These are phyloP conservation scores for Pseudophaeomoniella oleicola DNA, from an alignment of 2,329 filamentous ascomycete species.

Conservation along the genomic window DNA sequence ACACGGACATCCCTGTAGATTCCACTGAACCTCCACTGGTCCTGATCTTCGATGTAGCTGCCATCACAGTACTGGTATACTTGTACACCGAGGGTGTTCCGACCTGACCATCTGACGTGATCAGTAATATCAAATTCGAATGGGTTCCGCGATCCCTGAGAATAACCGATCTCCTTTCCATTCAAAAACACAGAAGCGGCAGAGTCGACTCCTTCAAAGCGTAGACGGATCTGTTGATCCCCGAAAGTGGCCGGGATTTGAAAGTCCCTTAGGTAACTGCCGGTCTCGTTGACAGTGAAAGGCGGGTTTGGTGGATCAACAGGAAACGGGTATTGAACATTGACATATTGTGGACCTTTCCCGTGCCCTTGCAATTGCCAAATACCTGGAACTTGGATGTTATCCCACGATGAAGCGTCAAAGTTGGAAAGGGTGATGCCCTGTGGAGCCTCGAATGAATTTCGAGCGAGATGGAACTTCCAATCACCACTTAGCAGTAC, in stretches of 20 bases:
- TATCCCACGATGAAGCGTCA: slow-evolving; percentile 30
- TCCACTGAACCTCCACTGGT: slow-evolving; percentile 53
- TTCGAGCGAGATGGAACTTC: slow-evolving; percentile 28
- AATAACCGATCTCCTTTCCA: slow-evolving; percentile 48
- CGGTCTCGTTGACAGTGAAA: slow-evolving; percentile 46
- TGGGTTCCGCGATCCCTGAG: slow-evolving; percentile 53
- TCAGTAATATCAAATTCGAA: slow-evolving; percentile 54
- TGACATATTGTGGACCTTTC: slow-evolving; percentile 50
- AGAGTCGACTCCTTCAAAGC: slow-evolving; percentile 60
- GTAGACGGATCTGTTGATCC: slow-evolving; percentile 42
- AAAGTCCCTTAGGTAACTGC: slow-evolving; percentile 45
- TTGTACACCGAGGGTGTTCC: slow-evolving; percentile 46
- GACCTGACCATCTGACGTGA: slow-evolving; percentile 26
- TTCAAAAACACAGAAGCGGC: slow-evolving; percentile 59
- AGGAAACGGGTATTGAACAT: slow-evolving; percentile 51
- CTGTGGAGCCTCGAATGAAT: slow-evolving; percentile 4
- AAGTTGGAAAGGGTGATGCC: slow-evolving; percentile 20
- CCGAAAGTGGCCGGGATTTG: slow-evolving; percentile 35
- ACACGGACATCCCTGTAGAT: slow-evolving; percentile 56
- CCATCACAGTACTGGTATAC: slow-evolving; percentile 60
- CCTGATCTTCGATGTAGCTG: slow-evolving; percentile 54
- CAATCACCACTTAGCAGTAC: slow-evolving; percentile 38
- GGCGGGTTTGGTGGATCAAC: slow-evolving; percentile 50
- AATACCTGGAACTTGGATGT: slow-evolving; percentile 49
- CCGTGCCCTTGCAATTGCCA: slow-evolving; percentile 60